Conservation (phyloP, 192 early-diverging fungal genomes). For the Podila minutissima region DNA sequence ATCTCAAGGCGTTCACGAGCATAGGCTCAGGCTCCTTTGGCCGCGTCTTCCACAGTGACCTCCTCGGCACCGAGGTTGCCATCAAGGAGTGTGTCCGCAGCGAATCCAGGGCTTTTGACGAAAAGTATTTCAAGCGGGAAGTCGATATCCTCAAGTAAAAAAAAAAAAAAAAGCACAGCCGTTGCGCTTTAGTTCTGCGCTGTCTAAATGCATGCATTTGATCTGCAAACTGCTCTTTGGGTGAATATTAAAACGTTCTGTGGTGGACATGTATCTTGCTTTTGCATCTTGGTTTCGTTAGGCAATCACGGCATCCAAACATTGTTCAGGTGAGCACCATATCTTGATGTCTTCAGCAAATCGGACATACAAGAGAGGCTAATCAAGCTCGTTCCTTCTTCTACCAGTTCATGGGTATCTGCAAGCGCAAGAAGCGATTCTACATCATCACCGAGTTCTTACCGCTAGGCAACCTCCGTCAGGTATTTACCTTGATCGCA, state of each 20-base stretch:
- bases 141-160: conserved; percentile 33
- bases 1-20: conserved; percentile 37
- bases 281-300: not conserved
- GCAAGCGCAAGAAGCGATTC: conserved; percentile 44
- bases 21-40: conserved; percentile 50
- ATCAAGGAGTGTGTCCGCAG: conserved; percentile 49
- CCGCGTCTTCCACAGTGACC: conserved; percentile 38
- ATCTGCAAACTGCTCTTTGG: not conserved
- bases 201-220: not conserved
- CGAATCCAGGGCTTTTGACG: conserved; percentile 45
- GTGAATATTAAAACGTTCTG: too few relatives aligned
- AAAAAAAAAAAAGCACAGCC: not conserved
- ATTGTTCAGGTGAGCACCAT: conserved; percentile 34
- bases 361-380: too few relatives aligned
- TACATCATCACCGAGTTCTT: conserved; percentile 50
- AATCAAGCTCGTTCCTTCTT: not conserved
- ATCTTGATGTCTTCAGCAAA: too few relatives aligned
- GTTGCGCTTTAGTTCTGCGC: not conserved
- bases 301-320: conserved; percentile 39
- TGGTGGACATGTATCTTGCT: too few relatives aligned
- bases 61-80: conserved; percentile 47
- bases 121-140: conserved; percentile 51
- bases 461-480: conserved; percentile 39
- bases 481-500: not conserved
- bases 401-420: conserved; percentile 46